phyloP scores from a whole-genome alignment of 805 yeast genomes.

The Saturnispora sanitii region DNA sequence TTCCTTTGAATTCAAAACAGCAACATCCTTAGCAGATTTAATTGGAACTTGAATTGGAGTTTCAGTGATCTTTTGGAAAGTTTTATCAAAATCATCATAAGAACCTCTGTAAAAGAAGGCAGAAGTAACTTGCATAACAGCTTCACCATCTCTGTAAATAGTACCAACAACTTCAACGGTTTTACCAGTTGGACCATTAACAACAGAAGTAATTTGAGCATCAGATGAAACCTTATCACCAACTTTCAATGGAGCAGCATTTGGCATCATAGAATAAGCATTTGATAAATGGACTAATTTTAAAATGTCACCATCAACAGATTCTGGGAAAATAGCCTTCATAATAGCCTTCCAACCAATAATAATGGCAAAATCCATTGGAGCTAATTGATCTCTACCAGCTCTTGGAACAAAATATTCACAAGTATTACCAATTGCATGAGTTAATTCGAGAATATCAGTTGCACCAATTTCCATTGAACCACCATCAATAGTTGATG shows the following conservation, averaged over 20 bases:
- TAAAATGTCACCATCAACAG: slow-evolving; percentile 92
- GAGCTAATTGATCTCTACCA: slow-evolving; percentile 79
- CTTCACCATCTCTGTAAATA: slow-evolving; percentile 59
- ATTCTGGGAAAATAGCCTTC: slow-evolving; percentile 94
- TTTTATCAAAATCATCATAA: slow-evolving; percentile 79
- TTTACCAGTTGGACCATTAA: slow-evolving; percentile 89
- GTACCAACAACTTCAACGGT: slow-evolving; percentile 93
- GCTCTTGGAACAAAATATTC: slow-evolving; percentile 90
- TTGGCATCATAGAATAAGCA: slow-evolving; percentile 87
- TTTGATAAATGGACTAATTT: slow-evolving; percentile 91
- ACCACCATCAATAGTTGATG: slow-evolving; percentile 61
- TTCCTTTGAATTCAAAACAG: slow-evolving; percentile 89
- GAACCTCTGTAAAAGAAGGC: slow-evolving; percentile 94
- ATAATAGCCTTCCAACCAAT: slow-evolving; percentile 98
- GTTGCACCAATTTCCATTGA: slow-evolving; percentile 58
- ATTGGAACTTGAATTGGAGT: slow-evolving; percentile 75
- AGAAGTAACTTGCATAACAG: slow-evolving; percentile 90
- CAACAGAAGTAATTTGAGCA: slow-evolving; percentile 81
- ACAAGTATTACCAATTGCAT: slow-evolving; percentile 93
- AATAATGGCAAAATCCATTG: slow-evolving; percentile 98
- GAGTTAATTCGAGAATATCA: slow-evolving; percentile 85
- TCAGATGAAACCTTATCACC: slow-evolving; percentile 77
- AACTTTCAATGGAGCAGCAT: slow-evolving; percentile 78
- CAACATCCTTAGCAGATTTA: slow-evolving; percentile 75
- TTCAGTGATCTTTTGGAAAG: slow-evolving; percentile 82